A percentile compares a stretch with the other conserved stretches of the same genome.
These are phyloP conservation scores for Boletus rubroflammeus DNA, from an alignment of 768 basidiomycete species.

Conservation along the genomic window DNA sequence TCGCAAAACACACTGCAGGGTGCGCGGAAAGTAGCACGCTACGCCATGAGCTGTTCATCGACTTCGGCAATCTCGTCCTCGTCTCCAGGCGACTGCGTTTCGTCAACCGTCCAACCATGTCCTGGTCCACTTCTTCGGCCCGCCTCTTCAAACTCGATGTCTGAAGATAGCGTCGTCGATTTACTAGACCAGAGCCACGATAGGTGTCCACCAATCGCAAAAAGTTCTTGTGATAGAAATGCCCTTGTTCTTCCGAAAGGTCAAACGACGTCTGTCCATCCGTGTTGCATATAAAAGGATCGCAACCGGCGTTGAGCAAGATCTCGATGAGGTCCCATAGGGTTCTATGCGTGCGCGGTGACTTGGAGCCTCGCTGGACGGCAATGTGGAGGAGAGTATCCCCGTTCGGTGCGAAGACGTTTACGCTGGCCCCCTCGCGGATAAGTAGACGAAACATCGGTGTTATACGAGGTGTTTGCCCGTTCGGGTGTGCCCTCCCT, in stretches of 20 bases:
- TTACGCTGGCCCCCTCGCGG: no score
- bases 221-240: background rate
- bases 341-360: no score
- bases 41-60: conserved; percentile 1
- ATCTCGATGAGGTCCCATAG: background rate
- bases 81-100: conserved; percentile 1
- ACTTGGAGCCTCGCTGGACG: background rate
- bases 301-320: background rate
- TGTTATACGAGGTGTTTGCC: background rate
- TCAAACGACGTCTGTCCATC: background rate
- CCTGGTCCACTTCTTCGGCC: background rate
- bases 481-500: background rate
- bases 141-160: background rate
- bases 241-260: background rate
- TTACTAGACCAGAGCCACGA: background rate
- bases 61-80: background rate
- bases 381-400: conserved; percentile 3
- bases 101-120: background rate
- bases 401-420: background rate
- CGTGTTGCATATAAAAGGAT: background rate
- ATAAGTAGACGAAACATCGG: background rate
- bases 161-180: background rate
- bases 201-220: background rate
- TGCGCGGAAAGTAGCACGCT: background rate
- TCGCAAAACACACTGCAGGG: background rate